Conservation (phyloP, 495 filamentous ascomycete species). For the Penicillium argentinense region DNA sequence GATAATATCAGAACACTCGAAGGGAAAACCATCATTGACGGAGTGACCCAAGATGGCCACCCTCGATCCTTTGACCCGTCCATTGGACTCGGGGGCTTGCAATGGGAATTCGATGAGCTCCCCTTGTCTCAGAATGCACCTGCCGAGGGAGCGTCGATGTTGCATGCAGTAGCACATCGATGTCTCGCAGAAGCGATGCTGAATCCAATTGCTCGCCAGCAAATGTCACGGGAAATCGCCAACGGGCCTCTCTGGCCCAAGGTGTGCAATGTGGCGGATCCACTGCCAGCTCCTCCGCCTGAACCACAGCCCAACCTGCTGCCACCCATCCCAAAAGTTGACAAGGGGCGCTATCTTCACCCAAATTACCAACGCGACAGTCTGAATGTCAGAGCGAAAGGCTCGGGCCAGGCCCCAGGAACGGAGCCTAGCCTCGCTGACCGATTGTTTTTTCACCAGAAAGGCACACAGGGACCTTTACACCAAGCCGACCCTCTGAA, state of each 20-base stretch:
- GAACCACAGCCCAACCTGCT: conserved; percentile 1
- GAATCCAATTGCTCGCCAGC: conserved; percentile 6
- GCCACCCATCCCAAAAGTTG: no score
- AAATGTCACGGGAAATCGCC: conserved; percentile 12
- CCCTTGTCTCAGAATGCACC: no score
- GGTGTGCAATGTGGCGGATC: conserved; percentile 20
- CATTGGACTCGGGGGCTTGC: conserved; percentile 12
- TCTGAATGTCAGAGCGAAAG: background rate
- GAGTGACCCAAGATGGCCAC: background rate
- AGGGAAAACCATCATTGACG: conserved; percentile 1
- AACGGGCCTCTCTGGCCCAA: conserved; percentile 1
- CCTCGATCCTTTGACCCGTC: conserved; percentile 6
- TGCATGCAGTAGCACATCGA: conserved; percentile 20
- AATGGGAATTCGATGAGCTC: conserved; percentile 31
- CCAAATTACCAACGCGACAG: background rate
- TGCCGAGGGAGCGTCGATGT: no score
- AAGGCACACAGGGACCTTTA: background rate
- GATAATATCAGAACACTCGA: conserved; percentile 10
- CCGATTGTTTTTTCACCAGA: background rate
- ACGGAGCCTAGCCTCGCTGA: background rate
- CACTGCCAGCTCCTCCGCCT: conserved; percentile 18
- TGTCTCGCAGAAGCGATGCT: conserved; percentile 18
- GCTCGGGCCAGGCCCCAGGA: background rate
- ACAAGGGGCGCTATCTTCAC: no score
- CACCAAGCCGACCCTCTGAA: background rate